Evolutionary conservation across 192 early-diverging fungal species (phyloP).

Genomic region (Nowakowskiella sp.): DNA sequence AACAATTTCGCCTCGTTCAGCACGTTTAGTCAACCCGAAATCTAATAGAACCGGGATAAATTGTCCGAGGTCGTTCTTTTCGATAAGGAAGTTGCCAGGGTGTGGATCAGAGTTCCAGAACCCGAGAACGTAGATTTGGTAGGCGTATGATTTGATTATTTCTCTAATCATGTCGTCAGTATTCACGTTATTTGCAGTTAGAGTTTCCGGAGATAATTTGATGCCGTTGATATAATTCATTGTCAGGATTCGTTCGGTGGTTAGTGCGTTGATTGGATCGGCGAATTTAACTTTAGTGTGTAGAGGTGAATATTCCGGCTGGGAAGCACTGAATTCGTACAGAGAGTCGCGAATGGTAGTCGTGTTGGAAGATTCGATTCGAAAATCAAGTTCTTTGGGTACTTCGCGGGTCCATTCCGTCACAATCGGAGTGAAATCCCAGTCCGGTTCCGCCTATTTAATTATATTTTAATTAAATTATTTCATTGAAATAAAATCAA

Average conservation of each 20-base stretch:
- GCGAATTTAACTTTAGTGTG: slow-evolving; percentile 16
- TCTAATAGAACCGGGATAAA: slow-evolving; percentile 17
- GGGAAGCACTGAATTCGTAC: slow-evolving; percentile 3
- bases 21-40: slow-evolving; percentile 27
- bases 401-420: slow-evolving; percentile 21
- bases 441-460: slow-evolving; percentile 15
- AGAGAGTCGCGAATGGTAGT: slow-evolving; percentile 6
- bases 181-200: slow-evolving; percentile 1
- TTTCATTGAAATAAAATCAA: too few relatives aligned
- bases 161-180: slow-evolving; percentile 8
- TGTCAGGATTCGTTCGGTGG: slow-evolving; percentile 3
- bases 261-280: slow-evolving; percentile 6
- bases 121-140: slow-evolving; percentile 17
- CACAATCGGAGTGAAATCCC: slow-evolving; percentile 12
- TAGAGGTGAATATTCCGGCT: not conserved
- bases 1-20: slow-evolving; percentile 8
- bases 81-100: slow-evolving; percentile 19
- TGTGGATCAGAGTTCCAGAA: slow-evolving; percentile 24
- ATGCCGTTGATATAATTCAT: slow-evolving; percentile 10
- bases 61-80: not conserved
- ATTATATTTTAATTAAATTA: too few relatives aligned
- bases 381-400: slow-evolving; percentile 26
- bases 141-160: slow-evolving; percentile 19
- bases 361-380: slow-evolving; percentile 22
- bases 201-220: slow-evolving; percentile 4